Percentiles rank a stretch among this genome's conserved stretches.
Evolutionary conservation across 257 asterid species (phyloP).

Genomic region (Solanum ossicruentum): DNA sequence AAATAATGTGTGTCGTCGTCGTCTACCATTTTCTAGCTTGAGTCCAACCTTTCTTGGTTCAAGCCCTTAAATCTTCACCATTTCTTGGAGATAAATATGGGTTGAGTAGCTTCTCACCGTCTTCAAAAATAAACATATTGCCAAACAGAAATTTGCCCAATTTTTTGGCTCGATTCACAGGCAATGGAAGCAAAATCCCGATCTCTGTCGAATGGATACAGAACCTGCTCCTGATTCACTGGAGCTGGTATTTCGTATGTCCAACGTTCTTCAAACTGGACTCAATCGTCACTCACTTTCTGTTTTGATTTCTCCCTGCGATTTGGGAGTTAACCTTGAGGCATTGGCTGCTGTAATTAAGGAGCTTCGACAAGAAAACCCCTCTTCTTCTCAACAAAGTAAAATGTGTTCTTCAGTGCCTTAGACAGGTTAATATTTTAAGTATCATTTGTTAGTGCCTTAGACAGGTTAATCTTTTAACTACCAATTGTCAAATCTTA

Average conservation of each 20-base stretch:
- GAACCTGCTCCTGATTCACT: conserved; percentile 68
- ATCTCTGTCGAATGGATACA: conserved; percentile 28
- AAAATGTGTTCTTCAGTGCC: background rate
- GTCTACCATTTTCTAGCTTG: too few species aligned
- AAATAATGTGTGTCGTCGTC: too few species aligned
- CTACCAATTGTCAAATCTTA: background rate
- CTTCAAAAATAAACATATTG: background rate
- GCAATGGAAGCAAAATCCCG: background rate
- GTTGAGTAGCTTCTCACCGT: too few species aligned
- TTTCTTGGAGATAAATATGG: too few species aligned
- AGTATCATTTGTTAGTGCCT: background rate
- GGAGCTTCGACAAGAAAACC: conserved; percentile 48
- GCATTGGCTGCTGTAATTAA: conserved; percentile 64
- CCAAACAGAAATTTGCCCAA: background rate
- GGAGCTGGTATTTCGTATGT: conserved; percentile 67
- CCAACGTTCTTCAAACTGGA: conserved; percentile 73
- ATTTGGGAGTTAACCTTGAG: conserved; percentile 67
- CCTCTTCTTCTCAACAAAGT: background rate
- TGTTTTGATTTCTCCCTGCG: conserved; percentile 59
- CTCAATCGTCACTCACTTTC: conserved; percentile 79
- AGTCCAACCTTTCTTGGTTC: too few species aligned
- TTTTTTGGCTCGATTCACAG: background rate
- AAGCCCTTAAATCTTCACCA: too few species aligned
- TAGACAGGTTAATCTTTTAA: background rate
- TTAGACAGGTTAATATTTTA: background rate